Evolutionary conservation across 306 rosid species (phyloP).

Genomic region (Hippophae tibetana): DNA sequence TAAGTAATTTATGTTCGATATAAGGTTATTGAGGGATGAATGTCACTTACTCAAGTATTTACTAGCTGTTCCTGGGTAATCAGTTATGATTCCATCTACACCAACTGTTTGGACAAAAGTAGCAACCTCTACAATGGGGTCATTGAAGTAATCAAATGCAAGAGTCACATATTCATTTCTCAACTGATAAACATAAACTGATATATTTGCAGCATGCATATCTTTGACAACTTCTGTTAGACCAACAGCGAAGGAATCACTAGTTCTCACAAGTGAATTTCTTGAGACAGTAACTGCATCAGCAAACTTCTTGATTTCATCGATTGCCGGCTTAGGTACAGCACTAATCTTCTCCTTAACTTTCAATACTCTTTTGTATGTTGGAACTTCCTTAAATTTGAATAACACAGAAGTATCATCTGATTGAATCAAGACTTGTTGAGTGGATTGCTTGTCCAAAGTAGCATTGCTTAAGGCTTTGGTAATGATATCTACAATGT

Average conservation of each 20-base stretch:
- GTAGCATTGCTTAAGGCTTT: slow-evolving; percentile 57
- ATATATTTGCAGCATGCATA: slow-evolving; percentile 47
- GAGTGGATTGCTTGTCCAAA: slow-evolving; percentile 59
- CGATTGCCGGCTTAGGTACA: slow-evolving; percentile 35
- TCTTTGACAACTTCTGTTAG: slow-evolving; percentile 40
- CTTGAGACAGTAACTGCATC: slow-evolving; percentile 46
- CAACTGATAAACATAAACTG: slow-evolving; percentile 36
- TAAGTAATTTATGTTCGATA: too few species aligned
- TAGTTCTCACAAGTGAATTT: slow-evolving; percentile 7
- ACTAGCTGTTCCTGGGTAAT: slow-evolving; percentile 62
- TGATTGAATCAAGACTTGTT: slow-evolving; percentile 59
- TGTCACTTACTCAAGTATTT: slow-evolving; percentile 51
- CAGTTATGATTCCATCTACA: slow-evolving; percentile 68
- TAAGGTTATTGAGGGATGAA: too few species aligned
- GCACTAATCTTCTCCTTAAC: slow-evolving; percentile 22
- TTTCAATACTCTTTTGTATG: slow-evolving; percentile 42
- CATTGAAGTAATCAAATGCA: slow-evolving; percentile 61
- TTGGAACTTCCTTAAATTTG: slow-evolving; percentile 40
- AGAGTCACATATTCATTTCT: slow-evolving; percentile 58
- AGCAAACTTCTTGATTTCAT: slow-evolving; percentile 64
- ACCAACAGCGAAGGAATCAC: slow-evolving; percentile 18
- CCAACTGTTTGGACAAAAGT: slow-evolving; percentile 27
- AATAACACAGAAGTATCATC: slow-evolving; percentile 79
- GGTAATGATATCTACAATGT: slow-evolving; percentile 45
- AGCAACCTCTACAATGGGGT: slow-evolving; percentile 58